Evolutionary conservation across 768 basidiomycete genomes (phyloP).

Genomic region (Mycena epipterygia): DNA sequence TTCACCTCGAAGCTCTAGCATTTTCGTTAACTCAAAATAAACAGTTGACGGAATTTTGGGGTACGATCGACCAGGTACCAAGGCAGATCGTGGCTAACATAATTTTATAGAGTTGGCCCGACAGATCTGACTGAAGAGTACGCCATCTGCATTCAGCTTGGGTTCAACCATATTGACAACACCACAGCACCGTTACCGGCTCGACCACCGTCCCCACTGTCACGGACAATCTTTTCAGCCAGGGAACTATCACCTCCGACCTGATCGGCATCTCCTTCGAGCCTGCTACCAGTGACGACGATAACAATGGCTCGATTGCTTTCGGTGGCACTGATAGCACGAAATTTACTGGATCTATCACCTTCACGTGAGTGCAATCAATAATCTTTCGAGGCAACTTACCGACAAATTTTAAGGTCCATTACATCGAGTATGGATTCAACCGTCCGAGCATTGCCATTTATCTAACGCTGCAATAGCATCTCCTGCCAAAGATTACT

Average conservation of each 20-base stretch:
- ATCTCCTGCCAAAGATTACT: constrained; percentile 61
- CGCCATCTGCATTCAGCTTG: constrained; percentile 25
- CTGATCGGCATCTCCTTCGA: constrained; percentile 66
- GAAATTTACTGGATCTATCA: constrained; percentile 59
- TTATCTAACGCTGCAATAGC: not conserved
- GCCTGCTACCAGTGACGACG: constrained; percentile 54
- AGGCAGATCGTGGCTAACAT: not conserved
- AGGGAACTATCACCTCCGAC: constrained; percentile 55
- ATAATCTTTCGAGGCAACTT: not conserved
- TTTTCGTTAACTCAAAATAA: too few relatives aligned
- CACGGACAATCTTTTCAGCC: constrained; percentile 64
- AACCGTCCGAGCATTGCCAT: not conserved
- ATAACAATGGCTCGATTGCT: constrained; percentile 54
- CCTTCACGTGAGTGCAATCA: constrained; percentile 46
- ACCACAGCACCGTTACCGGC: constrained; percentile 34
- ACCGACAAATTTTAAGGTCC: constrained; percentile 50
- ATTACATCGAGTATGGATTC: constrained; percentile 56
- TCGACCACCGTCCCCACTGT: constrained; percentile 63
- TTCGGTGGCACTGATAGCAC: constrained; percentile 59
- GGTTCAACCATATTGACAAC: too few relatives aligned
- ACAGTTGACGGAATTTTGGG: constrained; percentile 77
- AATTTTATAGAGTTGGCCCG: constrained; percentile 69
- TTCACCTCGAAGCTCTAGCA: not conserved
- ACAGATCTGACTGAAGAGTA: constrained; percentile 60
- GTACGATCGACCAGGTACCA: constrained; percentile 47